Percentiles rank a stretch among this genome's conserved stretches.
phyloP scores from a whole-genome alignment of 2,329 filamentous ascomycete species.

The Pseudogymnoascus sp. region DNA sequence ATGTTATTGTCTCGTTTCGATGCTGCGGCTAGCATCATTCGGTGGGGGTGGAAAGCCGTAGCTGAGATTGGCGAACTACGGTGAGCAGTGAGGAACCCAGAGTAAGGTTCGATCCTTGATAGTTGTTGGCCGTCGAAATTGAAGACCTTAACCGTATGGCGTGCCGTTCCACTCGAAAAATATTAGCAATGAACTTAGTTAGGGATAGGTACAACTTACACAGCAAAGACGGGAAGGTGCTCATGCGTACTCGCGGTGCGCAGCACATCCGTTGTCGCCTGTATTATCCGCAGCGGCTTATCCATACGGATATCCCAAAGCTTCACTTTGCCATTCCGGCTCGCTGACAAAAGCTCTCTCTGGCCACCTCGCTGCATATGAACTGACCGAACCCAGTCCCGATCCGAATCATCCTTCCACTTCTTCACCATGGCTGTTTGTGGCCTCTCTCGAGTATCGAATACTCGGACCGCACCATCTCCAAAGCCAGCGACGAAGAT shows the following conservation, averaged over 20 bases:
- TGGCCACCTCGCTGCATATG: conserved; percentile 95
- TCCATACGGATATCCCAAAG: conserved; percentile 95
- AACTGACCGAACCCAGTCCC: conserved; percentile 91
- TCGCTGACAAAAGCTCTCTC: conserved; percentile 83
- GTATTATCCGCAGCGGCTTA: conserved; percentile 64
- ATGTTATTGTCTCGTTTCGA: conserved; percentile 84
- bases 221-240: conserved; percentile 90
- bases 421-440: conserved; percentile 91
- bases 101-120: conserved; percentile 82
- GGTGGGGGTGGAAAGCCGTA: conserved; percentile 92
- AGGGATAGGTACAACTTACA: conserved; percentile 54
- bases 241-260: conserved; percentile 89
- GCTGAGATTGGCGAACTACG: conserved; percentile 76
- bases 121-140: conserved; percentile 78
- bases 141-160: conserved; percentile 85
- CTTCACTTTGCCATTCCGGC: conserved; percentile 86
- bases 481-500: conserved; percentile 95
- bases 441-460: conserved; percentile 78
- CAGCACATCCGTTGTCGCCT: conserved; percentile 69
- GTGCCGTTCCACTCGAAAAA: conserved; percentile 67
- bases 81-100: conserved; percentile 76
- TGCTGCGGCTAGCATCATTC: conserved; percentile 82
- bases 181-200: conserved; percentile 22
- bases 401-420: conserved; percentile 82
- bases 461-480: conserved; percentile 88